A percentile compares a stretch with the other conserved stretches of the same genome.
phyloP scores from a whole-genome alignment of 331 rosid genomes.

The Acacia pycnantha region DNA sequence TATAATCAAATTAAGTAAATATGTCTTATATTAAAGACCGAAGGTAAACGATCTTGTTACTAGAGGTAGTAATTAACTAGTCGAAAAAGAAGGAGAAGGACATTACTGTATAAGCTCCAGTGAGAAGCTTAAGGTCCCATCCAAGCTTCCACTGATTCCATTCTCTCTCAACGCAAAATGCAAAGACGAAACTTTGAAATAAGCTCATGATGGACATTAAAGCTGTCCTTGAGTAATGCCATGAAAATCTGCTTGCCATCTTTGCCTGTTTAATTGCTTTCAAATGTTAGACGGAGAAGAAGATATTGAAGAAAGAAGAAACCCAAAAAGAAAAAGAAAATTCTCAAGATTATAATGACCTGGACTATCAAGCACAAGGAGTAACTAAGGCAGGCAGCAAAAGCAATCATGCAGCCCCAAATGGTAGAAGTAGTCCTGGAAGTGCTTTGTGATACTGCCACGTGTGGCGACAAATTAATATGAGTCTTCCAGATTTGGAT shows the following conservation, averaged over 20 bases:
- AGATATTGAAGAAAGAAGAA: too few relatives aligned
- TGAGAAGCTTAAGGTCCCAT: background rate
- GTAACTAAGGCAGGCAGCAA: constrained; percentile 23
- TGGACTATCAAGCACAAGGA: constrained; percentile 34
- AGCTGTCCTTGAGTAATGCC: constrained; percentile 36
- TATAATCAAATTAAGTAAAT: too few relatives aligned
- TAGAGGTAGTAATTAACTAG: too few relatives aligned
- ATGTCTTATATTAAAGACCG: rapidly evolving
- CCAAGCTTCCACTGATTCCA: background rate
- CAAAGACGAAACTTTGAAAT: background rate
- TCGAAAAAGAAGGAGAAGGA: background rate
- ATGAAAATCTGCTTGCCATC: constrained; percentile 33
- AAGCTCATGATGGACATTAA: background rate
- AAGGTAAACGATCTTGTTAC: too few relatives aligned
- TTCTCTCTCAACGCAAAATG: background rate
- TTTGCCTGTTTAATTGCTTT: constrained; percentile 25
- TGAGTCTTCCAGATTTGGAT: constrained; percentile 21
- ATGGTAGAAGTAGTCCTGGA: background rate
- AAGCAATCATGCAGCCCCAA: constrained; percentile 28
- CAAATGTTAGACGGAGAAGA: too few relatives aligned
- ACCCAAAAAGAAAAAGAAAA: too few relatives aligned
- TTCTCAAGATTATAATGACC: background rate
- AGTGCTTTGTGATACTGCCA: background rate
- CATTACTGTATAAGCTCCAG: background rate
- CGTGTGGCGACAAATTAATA: background rate